Conservation (phyloP, 2,329 filamentous ascomycete genomes). For the Magnaporthales sp. region DNA sequence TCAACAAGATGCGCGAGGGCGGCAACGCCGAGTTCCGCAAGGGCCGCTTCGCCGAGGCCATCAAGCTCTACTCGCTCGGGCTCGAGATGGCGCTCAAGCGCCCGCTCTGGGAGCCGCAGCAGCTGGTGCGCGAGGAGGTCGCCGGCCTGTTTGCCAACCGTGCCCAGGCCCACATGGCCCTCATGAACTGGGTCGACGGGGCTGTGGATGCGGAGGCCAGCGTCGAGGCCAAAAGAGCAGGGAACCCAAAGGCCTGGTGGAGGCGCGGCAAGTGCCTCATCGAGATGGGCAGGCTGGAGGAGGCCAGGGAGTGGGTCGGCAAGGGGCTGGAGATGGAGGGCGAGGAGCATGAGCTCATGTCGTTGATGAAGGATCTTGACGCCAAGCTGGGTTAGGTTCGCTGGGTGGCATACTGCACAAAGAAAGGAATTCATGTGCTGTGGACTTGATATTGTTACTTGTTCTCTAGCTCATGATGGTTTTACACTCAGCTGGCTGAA, state of each 20-base stretch:
- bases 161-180: constrained; percentile 81
- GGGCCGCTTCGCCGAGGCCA: constrained; percentile 62
- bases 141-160: constrained; percentile 74
- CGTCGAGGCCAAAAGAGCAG: constrained; percentile 76
- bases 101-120: constrained; percentile 80
- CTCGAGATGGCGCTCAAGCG: constrained; percentile 80
- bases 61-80: constrained; percentile 75
- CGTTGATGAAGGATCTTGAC: constrained; percentile 56
- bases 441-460: neutral
- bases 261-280: constrained; percentile 72
- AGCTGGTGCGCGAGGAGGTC: constrained; percentile 78
- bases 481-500: neutral
- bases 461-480: too few relatives aligned
- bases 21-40: constrained; percentile 81
- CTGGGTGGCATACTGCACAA: neutral
- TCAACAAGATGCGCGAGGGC: constrained; percentile 82
- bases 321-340: constrained; percentile 77
- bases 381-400: constrained; percentile 8
- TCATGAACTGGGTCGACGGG: constrained; percentile 75
- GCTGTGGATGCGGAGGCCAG: constrained; percentile 81
- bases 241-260: constrained; percentile 95
- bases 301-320: constrained; percentile 72
- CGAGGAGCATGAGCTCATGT: constrained; percentile 54
- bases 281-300: constrained; percentile 83
- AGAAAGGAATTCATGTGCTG: constrained; percentile 2